Evolutionary conservation across 2,329 filamentous ascomycete species (phyloP).

Genomic region (Xylaria sp.): DNA sequence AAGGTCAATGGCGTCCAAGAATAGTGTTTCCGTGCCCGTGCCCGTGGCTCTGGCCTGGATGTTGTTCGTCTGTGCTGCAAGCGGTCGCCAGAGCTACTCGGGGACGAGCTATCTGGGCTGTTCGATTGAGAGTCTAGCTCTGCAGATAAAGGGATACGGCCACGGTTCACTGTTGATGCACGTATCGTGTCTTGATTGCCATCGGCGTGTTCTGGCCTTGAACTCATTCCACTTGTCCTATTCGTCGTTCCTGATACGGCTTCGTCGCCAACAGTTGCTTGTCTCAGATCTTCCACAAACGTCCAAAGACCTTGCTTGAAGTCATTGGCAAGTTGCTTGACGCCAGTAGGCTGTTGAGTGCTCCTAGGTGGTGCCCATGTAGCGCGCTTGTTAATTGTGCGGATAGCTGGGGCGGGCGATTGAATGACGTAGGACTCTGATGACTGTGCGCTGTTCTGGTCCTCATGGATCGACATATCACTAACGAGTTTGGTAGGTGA

Average conservation of each 20-base stretch:
- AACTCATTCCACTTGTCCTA: conserved; percentile 43
- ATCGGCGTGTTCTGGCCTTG: conserved; percentile 33
- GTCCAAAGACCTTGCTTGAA: conserved; percentile 90
- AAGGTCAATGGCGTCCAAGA: conserved; percentile 65
- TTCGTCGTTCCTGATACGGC: conserved; percentile 65
- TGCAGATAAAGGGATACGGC: conserved; percentile 51
- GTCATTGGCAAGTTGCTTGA: conserved; percentile 86
- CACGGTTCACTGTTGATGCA: conserved; percentile 47
- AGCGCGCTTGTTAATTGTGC: conserved; percentile 58
- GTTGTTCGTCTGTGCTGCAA: conserved; percentile 39
- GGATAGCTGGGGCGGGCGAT: conserved; percentile 44
- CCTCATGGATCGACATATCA: conserved; percentile 52
- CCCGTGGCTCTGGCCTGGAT: conserved; percentile 47
- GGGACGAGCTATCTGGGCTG: conserved; percentile 43
- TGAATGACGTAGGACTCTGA: conserved; percentile 42
- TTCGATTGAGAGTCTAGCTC: conserved; percentile 44
- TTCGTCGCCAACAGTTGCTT: conserved; percentile 96
- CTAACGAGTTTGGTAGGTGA: conserved; percentile 65
- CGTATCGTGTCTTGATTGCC: conserved; percentile 56
- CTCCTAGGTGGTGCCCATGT: conserved; percentile 62
- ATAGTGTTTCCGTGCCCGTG: conserved; percentile 58
- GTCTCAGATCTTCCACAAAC: conserved; percentile 92
- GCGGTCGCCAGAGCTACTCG: conserved; percentile 37
- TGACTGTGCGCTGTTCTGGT: conserved; percentile 51
- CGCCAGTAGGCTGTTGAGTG: conserved; percentile 49